These are phyloP conservation scores for Ganoderma lucidum DNA, from an alignment of 1,284 basidiomycete species.

Conservation along the genomic window DNA sequence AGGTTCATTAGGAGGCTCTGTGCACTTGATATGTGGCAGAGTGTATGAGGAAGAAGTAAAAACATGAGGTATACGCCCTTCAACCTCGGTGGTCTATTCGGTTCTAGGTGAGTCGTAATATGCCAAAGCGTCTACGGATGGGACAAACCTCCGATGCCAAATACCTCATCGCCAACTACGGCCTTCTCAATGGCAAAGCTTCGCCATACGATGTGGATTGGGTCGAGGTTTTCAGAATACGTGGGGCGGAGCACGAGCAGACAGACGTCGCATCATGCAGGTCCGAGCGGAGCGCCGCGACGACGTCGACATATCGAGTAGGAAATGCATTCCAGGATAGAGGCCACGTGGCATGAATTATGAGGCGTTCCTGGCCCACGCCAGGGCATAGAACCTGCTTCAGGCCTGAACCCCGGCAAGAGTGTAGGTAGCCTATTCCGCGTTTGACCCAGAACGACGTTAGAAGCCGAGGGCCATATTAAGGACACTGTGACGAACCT, in stretches of 20 bases:
- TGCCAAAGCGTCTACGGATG: no score
- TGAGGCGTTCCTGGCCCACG: neutral
- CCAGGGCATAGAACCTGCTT: neutral
- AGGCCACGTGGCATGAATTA: neutral
- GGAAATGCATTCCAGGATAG: neutral
- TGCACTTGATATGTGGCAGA: no score
- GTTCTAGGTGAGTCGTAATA: neutral
- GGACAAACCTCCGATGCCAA: neutral
- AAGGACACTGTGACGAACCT: no score
- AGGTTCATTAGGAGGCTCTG: neutral
- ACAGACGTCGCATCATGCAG: no score
- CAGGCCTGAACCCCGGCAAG: neutral
- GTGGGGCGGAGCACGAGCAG: no score
- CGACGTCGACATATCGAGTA: neutral
- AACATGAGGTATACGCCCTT: neutral
- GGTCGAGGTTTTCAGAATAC: no score
- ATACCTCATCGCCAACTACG: neutral
- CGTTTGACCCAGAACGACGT: no score
- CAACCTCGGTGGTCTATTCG: neutral
- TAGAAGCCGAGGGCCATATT: no score
- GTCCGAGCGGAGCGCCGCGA: no score
- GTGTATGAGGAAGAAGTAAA: neutral
- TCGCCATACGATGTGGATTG: neutral
- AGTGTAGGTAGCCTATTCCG: neutral
- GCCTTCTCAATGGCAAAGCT: neutral